Evolutionary conservation across 1,284 basidiomycete species (phyloP), one percentile per base, ranked within the genome.

Genomic region (Ganoderma resinaceum): DNA sequence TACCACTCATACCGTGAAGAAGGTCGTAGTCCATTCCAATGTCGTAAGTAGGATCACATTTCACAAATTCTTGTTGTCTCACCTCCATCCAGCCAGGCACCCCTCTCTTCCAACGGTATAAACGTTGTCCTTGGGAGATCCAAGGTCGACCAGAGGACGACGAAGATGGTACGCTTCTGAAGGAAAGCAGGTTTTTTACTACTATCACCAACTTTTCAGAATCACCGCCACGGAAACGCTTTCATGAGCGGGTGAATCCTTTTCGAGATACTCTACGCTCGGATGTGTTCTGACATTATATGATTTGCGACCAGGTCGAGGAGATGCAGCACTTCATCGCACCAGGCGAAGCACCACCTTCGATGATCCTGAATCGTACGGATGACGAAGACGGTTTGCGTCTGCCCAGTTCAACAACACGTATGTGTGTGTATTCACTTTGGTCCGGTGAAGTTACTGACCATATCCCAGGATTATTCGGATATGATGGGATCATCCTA

Each of bases 41-140:
- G 88, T 95, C 69, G 95, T 95, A 75, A 77, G 92, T 65, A n/a
- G 29, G 31, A 65, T n/a, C 35, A 35, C 18, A 63, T 42, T 40
- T 40, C 5, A 40, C 9, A n/a, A 55, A 12, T 43, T 61, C 49
- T 65, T 43, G 12, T 37, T 35, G 35, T 31, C 35, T 55, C 42
- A 29, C 37, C 9, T 64, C 31, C 14, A 37, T 58, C 20, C 72
- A 96, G 95, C 93, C 94, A 37, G 95, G 95, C 2, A 91, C 95
- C 0, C 91, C 95, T 0, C 80, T 95, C 49, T 97, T 97, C 76
- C 95, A 96, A 77, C 86, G 91, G 26, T 95, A 96, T 76, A 94
- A 95, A 75, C 90, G 95, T 23, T 96, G 95, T 79, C 92, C 91
- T 43, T 97, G 95, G 95, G 88, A 91, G 74, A 86, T 97, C 38